phyloP scores from a whole-genome alignment of 805 yeast genomes.

The Ogataea nonfermentans region DNA sequence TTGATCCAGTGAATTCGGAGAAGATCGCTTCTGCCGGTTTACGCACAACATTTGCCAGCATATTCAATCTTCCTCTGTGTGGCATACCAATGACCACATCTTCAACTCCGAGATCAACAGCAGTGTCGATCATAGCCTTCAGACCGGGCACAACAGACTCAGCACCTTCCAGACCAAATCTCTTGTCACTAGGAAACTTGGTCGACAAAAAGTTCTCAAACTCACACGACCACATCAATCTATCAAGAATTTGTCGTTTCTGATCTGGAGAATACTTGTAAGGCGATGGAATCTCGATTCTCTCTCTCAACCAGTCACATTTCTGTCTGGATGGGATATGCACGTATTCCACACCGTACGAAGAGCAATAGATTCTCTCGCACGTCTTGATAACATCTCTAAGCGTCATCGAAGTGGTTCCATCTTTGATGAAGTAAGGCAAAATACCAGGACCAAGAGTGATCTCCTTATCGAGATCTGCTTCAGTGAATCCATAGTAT shows the following conservation, averaged over 20 bases:
- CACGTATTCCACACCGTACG: slow-evolving; percentile 92
- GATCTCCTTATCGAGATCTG: slow-evolving; percentile 78
- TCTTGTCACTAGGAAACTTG: slow-evolving; percentile 96
- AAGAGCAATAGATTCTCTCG: slow-evolving; percentile 81
- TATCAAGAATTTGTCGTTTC: slow-evolving; percentile 93
- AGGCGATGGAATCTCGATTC: slow-evolving; percentile 90
- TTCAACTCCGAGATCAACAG: slow-evolving; percentile 90
- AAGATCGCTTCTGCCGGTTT: slow-evolving; percentile 98
- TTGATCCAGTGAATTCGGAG: slow-evolving; percentile 91
- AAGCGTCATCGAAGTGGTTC: slow-evolving; percentile 61
- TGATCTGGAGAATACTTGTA: slow-evolving; percentile 80
- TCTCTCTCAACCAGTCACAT: slow-evolving; percentile 98
- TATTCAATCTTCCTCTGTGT: slow-evolving; percentile 97
- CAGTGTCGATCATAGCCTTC: slow-evolving; percentile 90
- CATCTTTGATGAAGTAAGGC: slow-evolving; percentile 78
- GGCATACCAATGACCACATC: slow-evolving; percentile 99
- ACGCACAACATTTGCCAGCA: slow-evolving; percentile 96
- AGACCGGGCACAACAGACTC: slow-evolving; percentile 96
- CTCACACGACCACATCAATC: slow-evolving; percentile 94
- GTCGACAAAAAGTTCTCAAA: slow-evolving; percentile 91
- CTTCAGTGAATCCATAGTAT: slow-evolving; percentile 86
- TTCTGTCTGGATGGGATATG: slow-evolving; percentile 94
- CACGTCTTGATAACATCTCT: slow-evolving; percentile 75
- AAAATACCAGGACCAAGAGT: slow-evolving; percentile 96
- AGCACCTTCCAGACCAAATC: slow-evolving; percentile 98